phyloP scores from a whole-genome alignment of 139 green algal species.

The Picocystis salinarum region DNA sequence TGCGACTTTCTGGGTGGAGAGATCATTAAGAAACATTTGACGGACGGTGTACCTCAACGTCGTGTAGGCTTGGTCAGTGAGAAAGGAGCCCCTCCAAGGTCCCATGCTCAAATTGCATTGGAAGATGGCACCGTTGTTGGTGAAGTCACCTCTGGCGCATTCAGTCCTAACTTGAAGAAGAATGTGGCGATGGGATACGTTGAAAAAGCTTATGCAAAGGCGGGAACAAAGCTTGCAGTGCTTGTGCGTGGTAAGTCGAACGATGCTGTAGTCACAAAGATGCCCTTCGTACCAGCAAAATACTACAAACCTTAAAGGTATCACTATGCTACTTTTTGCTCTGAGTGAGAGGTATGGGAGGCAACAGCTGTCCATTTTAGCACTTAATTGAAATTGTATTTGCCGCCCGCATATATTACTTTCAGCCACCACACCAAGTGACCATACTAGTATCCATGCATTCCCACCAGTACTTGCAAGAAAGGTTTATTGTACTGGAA shows the following conservation, averaged over 20 bases:
- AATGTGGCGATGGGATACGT: constrained; percentile 99
- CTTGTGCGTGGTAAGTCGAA: constrained; percentile 74
- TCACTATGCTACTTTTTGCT: too few species aligned
- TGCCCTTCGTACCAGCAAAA: constrained; percentile 87
- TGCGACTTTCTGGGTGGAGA: constrained; percentile 87
- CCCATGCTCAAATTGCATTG: constrained; percentile 36
- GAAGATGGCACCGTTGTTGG: constrained; percentile 22
- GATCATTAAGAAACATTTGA: constrained; percentile 83
- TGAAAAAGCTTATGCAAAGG: constrained; percentile 69
- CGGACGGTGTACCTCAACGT: constrained; percentile 52
- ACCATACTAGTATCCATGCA: too few species aligned
- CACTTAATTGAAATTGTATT: too few species aligned
- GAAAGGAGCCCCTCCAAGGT: constrained; percentile 61
- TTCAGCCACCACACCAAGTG: too few species aligned
- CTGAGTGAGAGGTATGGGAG: too few species aligned
- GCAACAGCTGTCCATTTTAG: too few species aligned
- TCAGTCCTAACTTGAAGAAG: constrained; percentile 86
- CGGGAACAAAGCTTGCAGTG: constrained; percentile 80
- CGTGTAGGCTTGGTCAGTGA: constrained; percentile 76
- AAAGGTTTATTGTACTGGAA: too few species aligned
- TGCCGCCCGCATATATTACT: too few species aligned
- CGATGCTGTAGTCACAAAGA: constrained; percentile 77
- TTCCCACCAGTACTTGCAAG: too few species aligned
- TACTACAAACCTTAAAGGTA: constrained; percentile 69
- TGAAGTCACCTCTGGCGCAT: constrained; percentile 79